Evolutionary conservation across 208 protist species (phyloP).

Genomic region (Jaenimonas drosophilae): DNA sequence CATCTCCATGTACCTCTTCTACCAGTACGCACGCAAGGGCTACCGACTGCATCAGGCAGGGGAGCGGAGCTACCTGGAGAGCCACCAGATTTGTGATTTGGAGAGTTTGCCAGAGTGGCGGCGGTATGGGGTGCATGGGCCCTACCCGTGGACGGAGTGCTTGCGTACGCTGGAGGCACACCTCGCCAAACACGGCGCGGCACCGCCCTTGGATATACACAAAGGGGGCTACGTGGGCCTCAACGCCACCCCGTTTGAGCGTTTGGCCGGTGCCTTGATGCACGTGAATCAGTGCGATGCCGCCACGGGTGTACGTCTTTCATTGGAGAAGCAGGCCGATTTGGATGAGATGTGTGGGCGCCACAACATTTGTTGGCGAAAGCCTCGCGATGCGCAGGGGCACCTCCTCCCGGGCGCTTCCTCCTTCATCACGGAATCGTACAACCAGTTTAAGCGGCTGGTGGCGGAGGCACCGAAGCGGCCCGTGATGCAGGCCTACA

Average conservation of each 20-base stretch:
- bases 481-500: slow-evolving; percentile 32
- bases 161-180: slow-evolving; percentile 25
- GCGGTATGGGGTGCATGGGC: slow-evolving; percentile 54
- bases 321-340: slow-evolving; percentile 36
- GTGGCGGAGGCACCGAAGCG: slow-evolving; percentile 13
- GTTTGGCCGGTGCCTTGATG: slow-evolving; percentile 59
- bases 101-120: slow-evolving; percentile 51
- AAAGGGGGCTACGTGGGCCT: slow-evolving; percentile 76
- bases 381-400: slow-evolving; percentile 29
- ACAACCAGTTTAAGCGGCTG: slow-evolving; percentile 45
- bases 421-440: slow-evolving; percentile 58
- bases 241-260: slow-evolving; percentile 66
- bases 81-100: slow-evolving; percentile 62
- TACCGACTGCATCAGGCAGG: slow-evolving; percentile 34
- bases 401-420: slow-evolving; percentile 21
- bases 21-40: slow-evolving; percentile 49
- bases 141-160: slow-evolving; percentile 72
- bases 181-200: slow-evolving; percentile 17
- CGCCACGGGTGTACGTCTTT: slow-evolving; percentile 15
- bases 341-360: slow-evolving; percentile 33
- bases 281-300: slow-evolving; percentile 66
- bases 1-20: slow-evolving; percentile 70
- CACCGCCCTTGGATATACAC: slow-evolving; percentile 56
- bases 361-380: slow-evolving; percentile 52
- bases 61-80: slow-evolving; percentile 38